Base-by-base conservation (phyloP, 139 green algal genomes). In the Dunaliella primolecta region DNA sequence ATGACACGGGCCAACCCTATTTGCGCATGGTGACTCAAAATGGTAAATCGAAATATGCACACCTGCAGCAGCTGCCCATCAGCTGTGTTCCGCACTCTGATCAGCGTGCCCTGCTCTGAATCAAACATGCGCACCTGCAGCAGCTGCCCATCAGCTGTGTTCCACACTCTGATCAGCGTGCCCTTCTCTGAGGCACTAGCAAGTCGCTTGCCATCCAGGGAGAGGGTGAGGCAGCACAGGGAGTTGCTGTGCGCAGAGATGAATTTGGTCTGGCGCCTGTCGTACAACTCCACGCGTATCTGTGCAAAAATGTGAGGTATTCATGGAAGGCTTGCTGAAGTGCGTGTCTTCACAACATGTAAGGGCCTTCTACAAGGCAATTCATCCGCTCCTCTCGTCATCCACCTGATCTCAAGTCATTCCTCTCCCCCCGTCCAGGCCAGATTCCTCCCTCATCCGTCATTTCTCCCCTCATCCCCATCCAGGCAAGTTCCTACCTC, bases 251-350 rank as follows among this genome's bases (percentile, higher is more conserved):
- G 97, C 29, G 97, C 96, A 25, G 84, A 74, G 56, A 99, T 95
- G 87, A 98, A 98, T 86, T 95, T 95, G 30, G 94, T 98, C 78
- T 95, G 90, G 29, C 92, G 90, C 35, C 94, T 88, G 86, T 99
- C 97, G 80, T 97, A 98, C 83, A 98, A 91, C 93, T 99, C 97
- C 2, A 99, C 88, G 1, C 97, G 91, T 23, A 98, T 93, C 95
- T 98, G 90, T 2, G n/a, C n/a, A n/a, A n/a, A 24, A 37, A 33
- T 24, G 77, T 55, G 20, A 11, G 20, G 33, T 81, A 33, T 3
- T 29, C 15, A 81, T 81, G 34, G 31, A 27, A n/a, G n/a, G n/a
- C n/a, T n/a, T n/a, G n/a, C n/a, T n/a, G n/a, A n/a, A n/a, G n/a
- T n/a, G n/a, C n/a, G n/a, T n/a, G n/a, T n/a, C n/a, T n/a, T n/a